Evolutionary conservation across 768 basidiomycete genomes (phyloP), one percentile per base, ranked within the genome.

Genomic region (Macrolepiota albuminosa): DNA sequence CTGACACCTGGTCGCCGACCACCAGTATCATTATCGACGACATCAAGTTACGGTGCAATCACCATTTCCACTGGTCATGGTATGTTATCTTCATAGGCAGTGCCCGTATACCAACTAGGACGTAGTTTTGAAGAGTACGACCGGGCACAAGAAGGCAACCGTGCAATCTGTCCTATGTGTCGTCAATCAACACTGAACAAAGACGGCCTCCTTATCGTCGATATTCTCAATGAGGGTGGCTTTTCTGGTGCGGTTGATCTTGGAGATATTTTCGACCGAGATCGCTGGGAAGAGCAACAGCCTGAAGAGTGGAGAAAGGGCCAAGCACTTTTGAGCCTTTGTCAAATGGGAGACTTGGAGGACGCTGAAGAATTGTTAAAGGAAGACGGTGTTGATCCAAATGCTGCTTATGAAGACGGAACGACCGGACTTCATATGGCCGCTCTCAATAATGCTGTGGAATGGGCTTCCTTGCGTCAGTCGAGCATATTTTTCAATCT

Each of bases 341-440:
- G 58, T 48, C 54, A 60, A 43, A 37, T 18, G n/a, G 36, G 29
- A 26, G 49, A 62, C 2, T 47, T 34, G 2, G 61, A 59, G 10
- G 58, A 59, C 7, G 61, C 61, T 6, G 61, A 62, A 48, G 49
- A 47, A 40, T 46, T 62, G 36, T 18, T 63, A 16, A 56, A 26
- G 18, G 61, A 63, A 8, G 43, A 57, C 3, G 58, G 58, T 21
- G 48, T 24, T 10, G 54, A 56, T 48, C 61, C 61, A 6, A 53
- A 63, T 60, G 54, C 54, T 33, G 54, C 49, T 11, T 63, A 57
- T 43, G 53, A 60, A 37, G 61, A 62, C 10, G 61, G 61, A 52
- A 62, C 54, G 24, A 62, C 61, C n/a, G 61, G 61, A 18, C 59
- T 63, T 39, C 61, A 63, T 31, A 59, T 60, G 54, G 59, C 59